These are phyloP conservation scores for Ascochyta lentis DNA, from an alignment of 2,329 filamentous ascomycete genomes.

Conservation along the genomic window DNA sequence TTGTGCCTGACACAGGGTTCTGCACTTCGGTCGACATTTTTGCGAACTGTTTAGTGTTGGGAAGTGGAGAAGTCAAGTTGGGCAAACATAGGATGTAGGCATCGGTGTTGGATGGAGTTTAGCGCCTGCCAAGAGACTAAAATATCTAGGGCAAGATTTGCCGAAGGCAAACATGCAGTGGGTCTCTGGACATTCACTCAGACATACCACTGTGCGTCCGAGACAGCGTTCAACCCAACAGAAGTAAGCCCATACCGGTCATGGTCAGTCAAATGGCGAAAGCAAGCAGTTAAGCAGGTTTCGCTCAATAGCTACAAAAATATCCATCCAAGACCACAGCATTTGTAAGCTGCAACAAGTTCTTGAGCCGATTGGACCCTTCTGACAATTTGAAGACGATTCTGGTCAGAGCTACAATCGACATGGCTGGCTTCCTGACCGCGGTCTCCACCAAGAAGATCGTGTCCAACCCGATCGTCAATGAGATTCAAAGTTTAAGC, in stretches of 20 bases:
- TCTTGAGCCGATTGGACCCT: not conserved
- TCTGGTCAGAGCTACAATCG: not conserved
- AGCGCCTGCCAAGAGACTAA: constrained; percentile 38
- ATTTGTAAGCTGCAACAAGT: not conserved
- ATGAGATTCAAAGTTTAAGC: constrained; percentile 21
- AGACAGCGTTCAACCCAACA: too few species aligned
- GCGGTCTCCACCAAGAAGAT: constrained; percentile 52
- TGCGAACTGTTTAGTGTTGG: constrained; percentile 14
- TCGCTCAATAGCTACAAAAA: not conserved
- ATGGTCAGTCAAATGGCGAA: not conserved
- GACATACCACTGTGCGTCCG: not conserved
- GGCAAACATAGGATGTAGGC: constrained; percentile 32
- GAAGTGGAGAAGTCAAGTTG: constrained; percentile 15
- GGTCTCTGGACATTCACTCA: constrained; percentile 6
- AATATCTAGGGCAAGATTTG: constrained; percentile 27
- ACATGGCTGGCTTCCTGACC: constrained; percentile 59
- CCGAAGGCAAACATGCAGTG: constrained; percentile 21
- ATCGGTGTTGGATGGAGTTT: constrained; percentile 28
- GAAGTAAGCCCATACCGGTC: not conserved
- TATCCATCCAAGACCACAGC: not conserved
- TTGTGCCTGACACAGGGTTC: constrained; percentile 19
- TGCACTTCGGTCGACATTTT: constrained; percentile 34
- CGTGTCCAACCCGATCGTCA: constrained; percentile 23
- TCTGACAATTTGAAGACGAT: not conserved
- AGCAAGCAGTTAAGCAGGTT: not conserved